Evolutionary conservation across 2,329 filamentous ascomycete species (phyloP).

Genomic region (Zalaria obscura): DNA sequence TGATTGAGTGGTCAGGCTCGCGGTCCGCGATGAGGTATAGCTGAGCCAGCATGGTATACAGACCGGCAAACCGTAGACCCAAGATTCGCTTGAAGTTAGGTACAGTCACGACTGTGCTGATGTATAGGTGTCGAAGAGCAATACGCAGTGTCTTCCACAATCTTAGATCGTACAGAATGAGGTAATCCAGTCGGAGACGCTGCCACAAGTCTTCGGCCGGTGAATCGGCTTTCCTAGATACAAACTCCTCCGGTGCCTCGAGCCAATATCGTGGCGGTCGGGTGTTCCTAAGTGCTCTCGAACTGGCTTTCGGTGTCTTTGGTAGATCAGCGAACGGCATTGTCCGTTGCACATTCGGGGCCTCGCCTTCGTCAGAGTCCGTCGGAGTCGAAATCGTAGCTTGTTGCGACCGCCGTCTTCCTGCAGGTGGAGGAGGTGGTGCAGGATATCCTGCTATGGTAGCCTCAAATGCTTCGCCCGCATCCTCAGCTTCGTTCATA

Average conservation of each 20-base stretch:
- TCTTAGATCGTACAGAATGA: conserved; percentile 85
- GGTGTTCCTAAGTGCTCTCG: conserved; percentile 34
- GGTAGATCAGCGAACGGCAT: conserved; percentile 62
- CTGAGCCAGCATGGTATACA: conserved; percentile 88
- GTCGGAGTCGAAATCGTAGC: conserved; percentile 5
- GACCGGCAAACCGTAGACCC: conserved; percentile 80
- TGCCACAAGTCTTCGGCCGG: conserved; percentile 74
- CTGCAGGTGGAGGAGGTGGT: conserved; percentile 43
- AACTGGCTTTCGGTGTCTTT: conserved; percentile 53
- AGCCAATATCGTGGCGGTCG: conserved; percentile 73
- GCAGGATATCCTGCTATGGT: conserved; percentile 63
- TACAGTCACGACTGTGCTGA: conserved; percentile 89
- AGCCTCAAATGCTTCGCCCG: conserved; percentile 61
- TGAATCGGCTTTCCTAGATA: conserved; percentile 35
- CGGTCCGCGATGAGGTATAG: conserved; percentile 90
- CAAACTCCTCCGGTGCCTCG: conserved; percentile 58
- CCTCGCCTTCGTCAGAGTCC: conserved; percentile 54
- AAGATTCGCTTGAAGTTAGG: conserved; percentile 92
- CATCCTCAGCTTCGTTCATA: conserved; percentile 42
- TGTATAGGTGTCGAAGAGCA: conserved; percentile 83
- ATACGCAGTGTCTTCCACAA: conserved; percentile 95
- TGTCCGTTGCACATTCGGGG: conserved; percentile 48
- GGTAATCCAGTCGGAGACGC: conserved; percentile 79
- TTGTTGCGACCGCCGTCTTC: too few species aligned
- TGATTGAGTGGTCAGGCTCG: conserved; percentile 95